Conservation (phyloP, 2,329 filamentous ascomycete species). For the Claviceps sp. region DNA sequence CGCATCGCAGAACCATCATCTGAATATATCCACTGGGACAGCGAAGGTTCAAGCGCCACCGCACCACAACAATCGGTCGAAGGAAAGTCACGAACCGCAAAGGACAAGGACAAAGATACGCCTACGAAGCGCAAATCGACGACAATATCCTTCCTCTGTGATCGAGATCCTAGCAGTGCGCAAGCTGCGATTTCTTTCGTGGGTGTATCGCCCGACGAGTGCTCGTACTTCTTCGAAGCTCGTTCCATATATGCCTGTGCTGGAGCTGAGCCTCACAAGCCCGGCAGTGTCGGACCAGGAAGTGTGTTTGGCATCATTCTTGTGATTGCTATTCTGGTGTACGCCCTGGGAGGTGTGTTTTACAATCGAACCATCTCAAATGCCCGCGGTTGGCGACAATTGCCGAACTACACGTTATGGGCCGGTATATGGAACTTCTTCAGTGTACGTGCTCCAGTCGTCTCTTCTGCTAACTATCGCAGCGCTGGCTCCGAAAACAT, state of each 20-base stretch:
- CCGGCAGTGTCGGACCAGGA: slow-evolving; percentile 56
- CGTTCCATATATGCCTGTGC: slow-evolving; percentile 73
- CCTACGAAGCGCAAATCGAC: slow-evolving; percentile 54
- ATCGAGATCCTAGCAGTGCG: slow-evolving; percentile 59
- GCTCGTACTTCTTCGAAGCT: slow-evolving; percentile 91
- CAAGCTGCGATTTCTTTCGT: slow-evolving; percentile 70
- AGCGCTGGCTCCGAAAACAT: not conserved
- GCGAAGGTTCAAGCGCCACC: not conserved
- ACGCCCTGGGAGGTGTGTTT: slow-evolving; percentile 82
- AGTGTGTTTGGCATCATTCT: slow-evolving; percentile 82
- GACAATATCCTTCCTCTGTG: slow-evolving; percentile 86
- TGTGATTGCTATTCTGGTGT: slow-evolving; percentile 64
- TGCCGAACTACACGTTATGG: slow-evolving; percentile 93
- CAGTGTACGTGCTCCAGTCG: slow-evolving; percentile 35
- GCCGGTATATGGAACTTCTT: slow-evolving; percentile 74
- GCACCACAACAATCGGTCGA: not conserved
- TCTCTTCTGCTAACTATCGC: not conserved
- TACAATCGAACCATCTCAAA: slow-evolving; percentile 93
- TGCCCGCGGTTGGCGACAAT: slow-evolving; percentile 84
- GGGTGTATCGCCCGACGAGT: slow-evolving; percentile 70
- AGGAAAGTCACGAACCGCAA: no score
- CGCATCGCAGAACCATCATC: not conserved
- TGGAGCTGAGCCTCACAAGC: slow-evolving; percentile 52
- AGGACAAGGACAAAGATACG: slow-evolving; percentile 5
- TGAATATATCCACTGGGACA: not conserved